Evolutionary conservation across 2,329 filamentous ascomycete species (phyloP).

Genomic region (Calonectria multiphialidica): DNA sequence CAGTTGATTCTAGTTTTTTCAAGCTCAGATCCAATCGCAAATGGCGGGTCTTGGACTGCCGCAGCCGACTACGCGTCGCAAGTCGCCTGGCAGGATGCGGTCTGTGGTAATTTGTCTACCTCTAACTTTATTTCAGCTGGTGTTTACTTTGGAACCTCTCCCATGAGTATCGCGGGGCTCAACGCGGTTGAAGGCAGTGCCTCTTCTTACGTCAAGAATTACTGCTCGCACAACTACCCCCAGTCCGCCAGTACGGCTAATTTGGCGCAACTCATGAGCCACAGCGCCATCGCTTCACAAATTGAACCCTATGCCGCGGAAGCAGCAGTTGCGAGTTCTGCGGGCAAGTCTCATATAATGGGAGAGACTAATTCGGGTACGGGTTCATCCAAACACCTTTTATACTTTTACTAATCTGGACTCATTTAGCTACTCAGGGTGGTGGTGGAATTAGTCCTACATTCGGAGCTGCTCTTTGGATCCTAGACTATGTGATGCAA

Average conservation of each 20-base stretch:
- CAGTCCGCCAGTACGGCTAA: conserved; percentile 50
- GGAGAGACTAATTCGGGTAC: conserved; percentile 58
- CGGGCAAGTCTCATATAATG: conserved; percentile 55
- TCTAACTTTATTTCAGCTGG: conserved; percentile 48
- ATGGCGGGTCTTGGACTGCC: conserved; percentile 45
- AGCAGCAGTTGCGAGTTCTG: conserved; percentile 48
- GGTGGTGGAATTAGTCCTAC: conserved; percentile 54
- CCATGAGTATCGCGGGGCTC: conserved; percentile 52
- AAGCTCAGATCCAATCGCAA: conserved; percentile 36
- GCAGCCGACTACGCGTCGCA: conserved; percentile 48
- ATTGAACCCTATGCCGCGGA: conserved; percentile 52
- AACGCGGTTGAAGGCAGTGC: conserved; percentile 51
- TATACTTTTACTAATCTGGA: not conserved
- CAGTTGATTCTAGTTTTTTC: conserved; percentile 24
- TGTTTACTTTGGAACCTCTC: conserved; percentile 48
- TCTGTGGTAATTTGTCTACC: conserved; percentile 44
- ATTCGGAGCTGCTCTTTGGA: conserved; percentile 55
- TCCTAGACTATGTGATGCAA: conserved; percentile 55
- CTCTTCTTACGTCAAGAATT: conserved; percentile 53
- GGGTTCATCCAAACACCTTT: not conserved
- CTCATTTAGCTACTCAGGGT: conserved; percentile 48
- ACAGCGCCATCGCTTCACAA: conserved; percentile 52
- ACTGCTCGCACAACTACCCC: conserved; percentile 61
- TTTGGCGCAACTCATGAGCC: conserved; percentile 55
- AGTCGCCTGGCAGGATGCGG: conserved; percentile 47